Conservation (phyloP, 345 rosid species). For the Eucalyptus urophylla region DNA sequence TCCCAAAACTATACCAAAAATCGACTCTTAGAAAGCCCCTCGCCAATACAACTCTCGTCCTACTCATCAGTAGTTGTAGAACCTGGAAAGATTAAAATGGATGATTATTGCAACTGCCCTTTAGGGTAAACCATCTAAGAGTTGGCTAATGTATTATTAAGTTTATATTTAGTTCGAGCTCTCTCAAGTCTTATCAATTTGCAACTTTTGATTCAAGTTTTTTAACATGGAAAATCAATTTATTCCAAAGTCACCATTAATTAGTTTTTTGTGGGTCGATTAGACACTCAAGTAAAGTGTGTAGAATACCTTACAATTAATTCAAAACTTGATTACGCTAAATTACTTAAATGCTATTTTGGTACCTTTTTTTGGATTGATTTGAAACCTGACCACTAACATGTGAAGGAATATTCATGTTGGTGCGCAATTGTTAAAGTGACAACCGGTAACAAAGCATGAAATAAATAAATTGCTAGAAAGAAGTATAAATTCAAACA, state of each 20-base stretch:
- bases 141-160: not conserved
- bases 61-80: not conserved
- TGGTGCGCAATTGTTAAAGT: rapidly evolving
- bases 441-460: too few species aligned
- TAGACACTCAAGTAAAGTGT: too few species aligned
- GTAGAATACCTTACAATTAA: rapidly evolving
- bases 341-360: rapidly evolving
- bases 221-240: not conserved
- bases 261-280: rapidly evolving
- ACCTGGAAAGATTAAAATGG: rapidly evolving
- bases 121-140: not conserved
- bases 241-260: rapidly evolving
- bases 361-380: not conserved
- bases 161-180: not conserved
- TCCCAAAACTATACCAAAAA: not conserved
- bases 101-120: rapidly evolving
- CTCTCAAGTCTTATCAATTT: not conserved
- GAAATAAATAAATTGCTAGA: too few species aligned
- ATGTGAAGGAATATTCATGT: not conserved
- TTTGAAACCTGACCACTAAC: not conserved
- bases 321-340: not conserved
- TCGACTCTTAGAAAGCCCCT: not conserved
- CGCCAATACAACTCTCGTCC: rapidly evolving
- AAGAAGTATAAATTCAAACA: too few species aligned
- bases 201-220: not conserved